These are phyloP conservation scores for Aspergillus oerlinghausenensis DNA, from an alignment of 2,329 filamentous ascomycete genomes.

Conservation along the genomic window DNA sequence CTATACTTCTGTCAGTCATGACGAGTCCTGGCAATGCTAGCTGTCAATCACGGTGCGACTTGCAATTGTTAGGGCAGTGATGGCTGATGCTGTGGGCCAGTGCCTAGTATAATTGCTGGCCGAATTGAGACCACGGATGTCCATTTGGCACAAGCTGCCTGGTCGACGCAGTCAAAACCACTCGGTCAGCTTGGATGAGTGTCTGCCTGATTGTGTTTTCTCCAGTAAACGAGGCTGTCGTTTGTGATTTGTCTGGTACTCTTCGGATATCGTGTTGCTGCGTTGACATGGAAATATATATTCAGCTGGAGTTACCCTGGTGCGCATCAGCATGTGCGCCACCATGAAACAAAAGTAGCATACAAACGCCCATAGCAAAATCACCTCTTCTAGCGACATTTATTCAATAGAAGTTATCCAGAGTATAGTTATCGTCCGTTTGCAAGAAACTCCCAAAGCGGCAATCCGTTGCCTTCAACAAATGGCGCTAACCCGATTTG, in stretches of 20 bases:
- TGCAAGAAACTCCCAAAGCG: neutral
- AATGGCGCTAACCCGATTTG: constrained; percentile 18
- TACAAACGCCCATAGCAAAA: neutral
- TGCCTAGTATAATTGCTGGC: neutral
- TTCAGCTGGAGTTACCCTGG: neutral
- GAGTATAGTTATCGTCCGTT: neutral
- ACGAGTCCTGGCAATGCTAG: neutral
- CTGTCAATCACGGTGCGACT: neutral
- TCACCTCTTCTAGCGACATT: neutral
- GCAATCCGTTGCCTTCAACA: constrained; percentile 2
- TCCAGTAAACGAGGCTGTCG: too few species aligned
- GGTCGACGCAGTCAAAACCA: too few species aligned
- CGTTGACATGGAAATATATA: neutral
- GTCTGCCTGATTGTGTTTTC: too few species aligned
- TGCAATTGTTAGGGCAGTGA: neutral
- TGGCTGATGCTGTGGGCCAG: neutral
- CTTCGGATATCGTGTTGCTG: neutral
- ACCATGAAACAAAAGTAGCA: neutral
- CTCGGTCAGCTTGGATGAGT: too few species aligned
- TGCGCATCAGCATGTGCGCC: neutral
- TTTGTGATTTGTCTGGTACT: neutral
- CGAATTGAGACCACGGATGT: too few species aligned
- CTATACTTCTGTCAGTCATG: neutral
- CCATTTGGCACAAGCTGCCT: neutral
- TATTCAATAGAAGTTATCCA: neutral